Percentiles rank a stretch among this genome's conserved stretches.
Conservation (phyloP, 768 basidiomycete species). For the Mycena alexandri region DNA sequence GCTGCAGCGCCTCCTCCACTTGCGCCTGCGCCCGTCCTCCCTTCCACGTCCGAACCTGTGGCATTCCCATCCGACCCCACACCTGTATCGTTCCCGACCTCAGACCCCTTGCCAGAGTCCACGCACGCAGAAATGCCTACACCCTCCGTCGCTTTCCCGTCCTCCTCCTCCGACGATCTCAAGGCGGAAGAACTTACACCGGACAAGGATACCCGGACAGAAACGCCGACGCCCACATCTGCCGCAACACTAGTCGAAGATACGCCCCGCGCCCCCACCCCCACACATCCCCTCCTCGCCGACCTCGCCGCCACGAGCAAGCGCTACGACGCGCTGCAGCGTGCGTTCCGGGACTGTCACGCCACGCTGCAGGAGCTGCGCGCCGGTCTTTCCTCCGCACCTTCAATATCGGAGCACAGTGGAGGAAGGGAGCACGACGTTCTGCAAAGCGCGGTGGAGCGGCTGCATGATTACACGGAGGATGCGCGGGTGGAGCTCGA, state of each 20-base stretch:
- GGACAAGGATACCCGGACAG: too few relatives aligned
- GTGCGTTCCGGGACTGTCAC: slow-evolving; percentile 78
- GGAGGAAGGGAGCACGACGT: slow-evolving; percentile 36
- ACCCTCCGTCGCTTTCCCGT: neutral
- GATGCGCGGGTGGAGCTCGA: slow-evolving; percentile 88
- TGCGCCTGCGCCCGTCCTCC: too few relatives aligned
- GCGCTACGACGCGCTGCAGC: slow-evolving; percentile 73
- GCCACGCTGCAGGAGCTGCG: slow-evolving; percentile 71
- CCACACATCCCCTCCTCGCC: slow-evolving; percentile 55
- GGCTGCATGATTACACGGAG: slow-evolving; percentile 81
- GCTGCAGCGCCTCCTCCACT: too few relatives aligned
- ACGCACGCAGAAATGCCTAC: neutral
- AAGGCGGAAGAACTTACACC: neutral
- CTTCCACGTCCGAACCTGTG: too few relatives aligned
- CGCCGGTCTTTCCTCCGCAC: slow-evolving; percentile 25
- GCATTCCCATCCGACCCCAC: too few relatives aligned
- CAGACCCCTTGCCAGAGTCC: too few relatives aligned
- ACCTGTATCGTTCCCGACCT: too few relatives aligned
- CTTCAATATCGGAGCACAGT: neutral
- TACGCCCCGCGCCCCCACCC: too few relatives aligned
- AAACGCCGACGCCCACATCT: too few relatives aligned
- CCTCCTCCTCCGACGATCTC: neutral
- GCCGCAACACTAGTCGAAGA: too few relatives aligned
- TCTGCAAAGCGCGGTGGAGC: slow-evolving; percentile 65
- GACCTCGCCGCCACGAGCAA: slow-evolving; percentile 59